Evolutionary conservation across 2,329 filamentous ascomycete genomes (phyloP), one percentile per base, ranked within the genome.

Genomic region (Beauveria sp.): DNA sequence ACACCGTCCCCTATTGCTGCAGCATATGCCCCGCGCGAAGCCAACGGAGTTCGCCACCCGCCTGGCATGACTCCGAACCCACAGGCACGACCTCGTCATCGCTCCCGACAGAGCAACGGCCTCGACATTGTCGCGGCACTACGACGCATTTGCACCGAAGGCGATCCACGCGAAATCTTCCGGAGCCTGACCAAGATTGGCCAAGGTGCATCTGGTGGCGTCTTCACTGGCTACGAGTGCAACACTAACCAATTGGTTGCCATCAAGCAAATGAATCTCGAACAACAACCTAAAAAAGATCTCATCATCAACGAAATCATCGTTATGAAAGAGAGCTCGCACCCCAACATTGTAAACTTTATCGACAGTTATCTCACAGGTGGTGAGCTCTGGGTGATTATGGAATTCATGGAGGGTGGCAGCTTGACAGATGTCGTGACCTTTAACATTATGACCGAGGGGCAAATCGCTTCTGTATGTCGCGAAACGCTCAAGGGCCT

Each of bases 351-450:
- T 75, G 94, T 99, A 76, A 99, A 99, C 75, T 99, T 97, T 75
- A 93, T 97, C 77, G 94, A 97, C 78, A 97, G 92, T 73, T 97
- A 92, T 73, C 80, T 99, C 12, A 89, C 92, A 62, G 84, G 85
- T 14, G 90, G 93, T 48, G 94, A 97, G 73, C 79, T 99, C 34
- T 99, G 94, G 94, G 94, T 99, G 1, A 91, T 97, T 40, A 99
- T 99, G 94, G 94, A 99, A 76, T 99, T 93, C 70, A 99, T 99
- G 94, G 93, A 99, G 75, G 94, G 94, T 63, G 94, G 94, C 64
- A 97, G 92, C 75, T 79, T 99, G 72, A 99, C 94, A 12, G 94
- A 99, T 74, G 94, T 99, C 59, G 94, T 99, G 61, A 99, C 94
- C 3, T 97, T 96, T 77, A 97, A 97, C 76, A 96, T 97, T 70